Conservation (phyloP, 164 flowering plant genomes). For the Paratinospora sagittata region DNA sequence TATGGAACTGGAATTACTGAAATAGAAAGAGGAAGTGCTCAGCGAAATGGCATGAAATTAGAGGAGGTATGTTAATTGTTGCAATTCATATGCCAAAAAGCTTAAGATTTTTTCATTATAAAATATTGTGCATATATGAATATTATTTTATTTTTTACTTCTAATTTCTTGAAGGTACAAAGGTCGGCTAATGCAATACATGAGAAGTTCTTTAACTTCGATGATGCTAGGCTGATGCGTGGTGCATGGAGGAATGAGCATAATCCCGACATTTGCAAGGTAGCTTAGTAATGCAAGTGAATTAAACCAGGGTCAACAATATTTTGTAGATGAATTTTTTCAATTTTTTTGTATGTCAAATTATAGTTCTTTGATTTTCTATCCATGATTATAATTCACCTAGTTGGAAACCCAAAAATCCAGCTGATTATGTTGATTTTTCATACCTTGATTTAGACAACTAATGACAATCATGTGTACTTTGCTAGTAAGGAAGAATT, state of each 20-base stretch:
- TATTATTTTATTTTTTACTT: background rate
- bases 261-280: slow-evolving; percentile 84
- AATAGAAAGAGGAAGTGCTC: slow-evolving; percentile 26
- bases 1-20: slow-evolving; percentile 85
- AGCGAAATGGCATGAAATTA: slow-evolving; percentile 57
- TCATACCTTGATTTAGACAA: no score
- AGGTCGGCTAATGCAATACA: slow-evolving; percentile 41
- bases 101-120: background rate
- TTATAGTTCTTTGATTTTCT: no score
- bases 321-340: background rate
- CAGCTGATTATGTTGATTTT: no score
- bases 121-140: background rate
- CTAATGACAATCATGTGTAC: no score
- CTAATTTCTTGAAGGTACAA: slow-evolving; percentile 32
- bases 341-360: no score
- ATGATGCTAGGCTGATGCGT: slow-evolving; percentile 83
- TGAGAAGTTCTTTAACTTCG: slow-evolving; percentile 95
- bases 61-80: slow-evolving; percentile 42
- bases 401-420: no score
- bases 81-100: slow-evolving; percentile 13
- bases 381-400: no score
- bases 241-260: slow-evolving; percentile 98
- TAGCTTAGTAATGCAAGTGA: slow-evolving; percentile 20
- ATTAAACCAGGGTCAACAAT: background rate
- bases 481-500: no score